Evolutionary conservation across 139 green algal species (phyloP).

Genomic region (Chlamydomonas schloesseri): DNA sequence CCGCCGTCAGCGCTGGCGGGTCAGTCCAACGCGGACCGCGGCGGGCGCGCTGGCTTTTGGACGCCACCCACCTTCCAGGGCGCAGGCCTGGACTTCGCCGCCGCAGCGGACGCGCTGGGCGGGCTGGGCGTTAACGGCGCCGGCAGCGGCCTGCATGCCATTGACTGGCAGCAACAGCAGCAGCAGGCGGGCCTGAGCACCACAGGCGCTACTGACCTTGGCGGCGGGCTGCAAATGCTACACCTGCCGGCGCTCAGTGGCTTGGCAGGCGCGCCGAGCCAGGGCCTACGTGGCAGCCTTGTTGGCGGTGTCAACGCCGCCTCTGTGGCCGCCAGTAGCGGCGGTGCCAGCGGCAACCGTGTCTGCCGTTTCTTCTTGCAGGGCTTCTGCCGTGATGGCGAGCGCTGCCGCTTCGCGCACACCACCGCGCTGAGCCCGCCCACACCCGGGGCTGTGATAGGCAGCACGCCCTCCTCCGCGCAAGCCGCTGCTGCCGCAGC

Average conservation of each 20-base stretch:
- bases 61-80: conserved; percentile 32
- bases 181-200: neutral
- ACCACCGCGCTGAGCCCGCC: neutral
- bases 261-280: neutral
- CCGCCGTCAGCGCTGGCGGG: no score
- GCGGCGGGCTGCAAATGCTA: neutral
- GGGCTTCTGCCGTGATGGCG: conserved; percentile 40
- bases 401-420: conserved; percentile 38
- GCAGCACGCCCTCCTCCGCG: neutral
- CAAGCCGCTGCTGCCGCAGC: neutral
- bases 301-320: neutral
- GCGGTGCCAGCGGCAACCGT: neutral
- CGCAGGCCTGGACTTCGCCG: neutral
- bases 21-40: neutral
- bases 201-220: neutral
- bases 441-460: neutral
- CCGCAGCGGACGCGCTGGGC: neutral
- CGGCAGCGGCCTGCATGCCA: neutral
- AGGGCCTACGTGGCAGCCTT: neutral
- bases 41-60: conserved; percentile 25
- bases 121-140: neutral
- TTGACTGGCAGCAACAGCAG: conserved; percentile 23
- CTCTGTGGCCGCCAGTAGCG: neutral
- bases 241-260: neutral
- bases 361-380: conserved; percentile 39